Base-by-base conservation (phyloP, 371 early-diverging fungal species). In the Mortierella sp. region DNA sequence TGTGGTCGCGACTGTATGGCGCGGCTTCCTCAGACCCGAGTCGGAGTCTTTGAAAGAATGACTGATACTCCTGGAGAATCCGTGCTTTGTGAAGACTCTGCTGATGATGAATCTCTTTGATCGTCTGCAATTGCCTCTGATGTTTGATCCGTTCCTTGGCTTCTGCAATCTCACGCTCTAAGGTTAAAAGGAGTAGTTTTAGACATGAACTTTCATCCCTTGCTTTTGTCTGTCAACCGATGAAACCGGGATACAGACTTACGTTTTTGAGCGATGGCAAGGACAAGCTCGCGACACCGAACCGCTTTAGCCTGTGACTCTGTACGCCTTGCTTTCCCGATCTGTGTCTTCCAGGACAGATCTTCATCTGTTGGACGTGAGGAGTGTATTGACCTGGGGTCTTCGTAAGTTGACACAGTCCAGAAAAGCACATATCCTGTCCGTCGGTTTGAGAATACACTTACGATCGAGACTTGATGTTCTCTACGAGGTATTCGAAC, bases 201-300 rank as follows among this genome's bases (percentile, higher is more conserved):
- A 19, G 17, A 37, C 10, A 10, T 39, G 10, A 39, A 39, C 14
- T 39, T 14, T 39, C 39, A 10, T 14, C 39, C 10, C 7, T 14
- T 14, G 39, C 10, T 14, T 10, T 14, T 10, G 39, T 39, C 39
- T 39, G 39, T 39, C 39, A 39, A 14, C 10, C 39, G 14, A 39
- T n/a, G n/a, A n/a, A n/a, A n/a, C n/a, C n/a, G 39, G 14, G 14
- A 6, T 45, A 17, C 10, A 3, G 48, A 13, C 61, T 28, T 67
- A 73, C 73, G 67, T 49, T 67, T 73, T 10, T 52, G 48, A 0
- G 67, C 62, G 19, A 73, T 59, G 14, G 62, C 51, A 25, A 61
- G 67, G 16, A 47, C 37, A 48, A 67, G 50, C 14, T 59, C 63
- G 8, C 59, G 63, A 21, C 54, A 48, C 16, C 51, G 58, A 5